Evolutionary conservation across 1,284 basidiomycete genomes (phyloP).

Genomic region (Hypsizygus ulmarius): DNA sequence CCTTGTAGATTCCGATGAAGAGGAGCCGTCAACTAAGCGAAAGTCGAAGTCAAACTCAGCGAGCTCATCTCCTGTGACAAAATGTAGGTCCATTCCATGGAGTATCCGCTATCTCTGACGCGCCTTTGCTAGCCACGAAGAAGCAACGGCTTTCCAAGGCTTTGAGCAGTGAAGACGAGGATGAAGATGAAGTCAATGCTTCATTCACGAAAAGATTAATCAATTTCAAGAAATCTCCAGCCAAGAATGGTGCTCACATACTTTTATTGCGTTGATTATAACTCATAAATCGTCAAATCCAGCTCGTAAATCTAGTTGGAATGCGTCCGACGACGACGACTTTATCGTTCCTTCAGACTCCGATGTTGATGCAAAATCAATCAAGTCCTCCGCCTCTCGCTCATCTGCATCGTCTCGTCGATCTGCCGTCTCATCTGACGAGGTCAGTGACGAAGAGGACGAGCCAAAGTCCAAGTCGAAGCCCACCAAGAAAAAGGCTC

Average conservation of each 20-base stretch:
- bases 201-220: conserved; percentile 59
- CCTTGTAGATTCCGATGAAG: conserved; percentile 67
- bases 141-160: conserved; percentile 49
- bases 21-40: conserved; percentile 37
- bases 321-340: conserved; percentile 53
- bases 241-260: conserved; percentile 44
- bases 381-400: conserved; percentile 40
- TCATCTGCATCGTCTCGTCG: conserved; percentile 47
- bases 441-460: conserved; percentile 33
- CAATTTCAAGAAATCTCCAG: conserved; percentile 62
- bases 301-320: conserved; percentile 39
- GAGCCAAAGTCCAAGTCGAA: conserved; percentile 32
- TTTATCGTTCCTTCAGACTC: conserved; percentile 63
- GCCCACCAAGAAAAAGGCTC: conserved; percentile 17
- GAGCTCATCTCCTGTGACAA: conserved; percentile 29
- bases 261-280: background rate
- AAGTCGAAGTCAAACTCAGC: conserved; percentile 21
- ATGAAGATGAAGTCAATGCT: conserved; percentile 35
- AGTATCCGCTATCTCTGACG: background rate
- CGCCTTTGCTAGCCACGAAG: conserved; percentile 33
- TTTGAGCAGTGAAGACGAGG: conserved; percentile 43
- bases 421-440: conserved; percentile 40
- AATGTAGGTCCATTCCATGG: conserved; percentile 19
- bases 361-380: conserved; percentile 47
- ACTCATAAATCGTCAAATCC: conserved; percentile 8